These are phyloP conservation scores for Fusarium sp. DNA, from an alignment of 2,329 filamentous ascomycete species.

Conservation along the genomic window DNA sequence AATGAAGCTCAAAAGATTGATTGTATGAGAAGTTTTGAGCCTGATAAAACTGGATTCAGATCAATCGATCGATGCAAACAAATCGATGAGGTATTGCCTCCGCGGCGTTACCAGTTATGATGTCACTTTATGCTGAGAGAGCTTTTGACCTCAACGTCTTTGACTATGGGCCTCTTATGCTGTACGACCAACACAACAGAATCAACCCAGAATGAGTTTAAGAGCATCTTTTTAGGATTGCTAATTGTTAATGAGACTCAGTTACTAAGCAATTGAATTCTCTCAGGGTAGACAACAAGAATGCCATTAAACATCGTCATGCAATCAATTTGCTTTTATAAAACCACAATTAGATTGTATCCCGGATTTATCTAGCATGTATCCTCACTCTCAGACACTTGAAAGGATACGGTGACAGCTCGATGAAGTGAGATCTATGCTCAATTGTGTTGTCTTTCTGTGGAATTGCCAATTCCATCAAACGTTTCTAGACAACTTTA, in stretches of 20 bases:
- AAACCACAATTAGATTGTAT: not conserved
- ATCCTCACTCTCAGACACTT: not conserved
- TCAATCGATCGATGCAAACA: conserved; percentile 7
- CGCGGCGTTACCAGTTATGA: conserved; percentile 29
- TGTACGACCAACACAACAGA: not conserved
- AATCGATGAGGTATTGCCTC: conserved; percentile 30
- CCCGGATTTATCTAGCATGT: rapidly evolving
- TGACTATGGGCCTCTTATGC: not conserved
- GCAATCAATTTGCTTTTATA: not conserved
- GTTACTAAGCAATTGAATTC: not conserved
- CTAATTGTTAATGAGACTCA: not conserved
- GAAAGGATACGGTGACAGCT: too few relatives aligned
- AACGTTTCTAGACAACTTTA: not conserved
- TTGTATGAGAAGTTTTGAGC: not conserved
- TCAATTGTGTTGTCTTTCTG: not conserved
- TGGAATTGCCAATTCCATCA: not conserved
- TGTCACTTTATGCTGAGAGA: conserved; percentile 31
- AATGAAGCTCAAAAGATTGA: not conserved
- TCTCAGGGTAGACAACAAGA: not conserved
- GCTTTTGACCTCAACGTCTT: conserved; percentile 3
- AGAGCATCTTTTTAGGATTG: not conserved
- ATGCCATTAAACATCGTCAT: not conserved
- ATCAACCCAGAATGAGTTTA: too few relatives aligned
- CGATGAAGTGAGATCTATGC: not conserved
- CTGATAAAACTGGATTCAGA: conserved; percentile 4